Evolutionary conservation across 192 early-diverging fungal species (phyloP).

Genomic region (Mortierella hygrophila): DNA sequence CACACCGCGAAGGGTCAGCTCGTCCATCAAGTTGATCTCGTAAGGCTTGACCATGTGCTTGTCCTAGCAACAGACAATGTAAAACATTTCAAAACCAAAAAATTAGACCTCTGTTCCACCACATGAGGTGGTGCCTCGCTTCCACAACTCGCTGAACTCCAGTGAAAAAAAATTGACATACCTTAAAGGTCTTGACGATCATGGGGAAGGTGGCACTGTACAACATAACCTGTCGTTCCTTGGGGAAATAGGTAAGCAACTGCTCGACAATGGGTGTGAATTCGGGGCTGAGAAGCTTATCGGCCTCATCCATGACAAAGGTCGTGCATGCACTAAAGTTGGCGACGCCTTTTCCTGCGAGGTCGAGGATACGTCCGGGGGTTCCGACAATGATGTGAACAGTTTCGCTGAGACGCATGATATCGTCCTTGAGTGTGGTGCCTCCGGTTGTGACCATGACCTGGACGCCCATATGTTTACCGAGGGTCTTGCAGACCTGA

Average conservation of each 20-base stretch:
- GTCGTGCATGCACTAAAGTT: conserved; percentile 67
- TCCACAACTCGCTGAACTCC: background rate
- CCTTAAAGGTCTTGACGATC: conserved; percentile 94
- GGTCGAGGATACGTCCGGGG: conserved; percentile 80
- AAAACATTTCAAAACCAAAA: background rate
- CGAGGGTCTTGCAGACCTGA: conserved; percentile 27
- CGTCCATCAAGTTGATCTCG: conserved; percentile 99
- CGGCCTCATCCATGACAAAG: conserved; percentile 80
- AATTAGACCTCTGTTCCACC: background rate
- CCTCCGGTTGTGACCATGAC: conserved; percentile 85
- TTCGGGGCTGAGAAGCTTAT: conserved; percentile 69
- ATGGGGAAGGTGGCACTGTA: conserved; percentile 86
- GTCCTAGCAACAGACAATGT: conserved; percentile 59
- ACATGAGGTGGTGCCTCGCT: too few relatives aligned
- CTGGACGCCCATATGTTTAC: conserved; percentile 24
- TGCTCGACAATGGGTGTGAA: conserved; percentile 23
- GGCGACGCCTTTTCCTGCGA: conserved; percentile 80
- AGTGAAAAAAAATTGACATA: background rate
- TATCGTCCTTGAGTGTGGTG: conserved; percentile 84
- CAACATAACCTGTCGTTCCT: conserved; percentile 73
- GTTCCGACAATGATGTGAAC: conserved; percentile 82
- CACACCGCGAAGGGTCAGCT: conserved; percentile 94
- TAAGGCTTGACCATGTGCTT: conserved; percentile 94
- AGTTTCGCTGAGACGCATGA: conserved; percentile 74
- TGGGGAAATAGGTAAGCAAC: conserved; percentile 39